These are phyloP conservation scores for Alternaria brassicicola DNA, from an alignment of 2,329 filamentous ascomycete genomes.

Conservation along the genomic window DNA sequence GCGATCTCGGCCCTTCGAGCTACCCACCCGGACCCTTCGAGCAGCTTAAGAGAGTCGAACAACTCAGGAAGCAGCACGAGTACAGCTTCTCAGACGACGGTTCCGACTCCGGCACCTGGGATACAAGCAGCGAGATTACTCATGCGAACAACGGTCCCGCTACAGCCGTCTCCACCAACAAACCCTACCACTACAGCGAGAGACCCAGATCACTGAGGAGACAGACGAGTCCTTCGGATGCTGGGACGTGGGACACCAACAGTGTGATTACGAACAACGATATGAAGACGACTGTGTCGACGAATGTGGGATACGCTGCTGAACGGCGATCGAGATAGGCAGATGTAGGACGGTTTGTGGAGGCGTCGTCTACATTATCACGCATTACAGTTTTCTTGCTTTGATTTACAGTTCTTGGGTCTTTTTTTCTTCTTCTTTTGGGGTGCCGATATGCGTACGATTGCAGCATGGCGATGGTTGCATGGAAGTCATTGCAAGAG, in stretches of 20 bases:
- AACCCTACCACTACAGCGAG: conserved; percentile 3
- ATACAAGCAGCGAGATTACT: conserved; percentile 15
- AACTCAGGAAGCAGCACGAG: conserved; percentile 6
- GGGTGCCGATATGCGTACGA: not conserved
- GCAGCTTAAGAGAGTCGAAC: conserved; percentile 7
- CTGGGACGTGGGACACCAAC: conserved; percentile 14
- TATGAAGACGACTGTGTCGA: conserved; percentile 13
- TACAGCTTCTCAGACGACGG: conserved; percentile 11
- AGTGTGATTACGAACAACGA: conserved; percentile 16
- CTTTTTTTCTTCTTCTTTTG: not conserved
- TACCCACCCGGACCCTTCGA: conserved; percentile 11
- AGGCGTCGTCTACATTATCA: not conserved
- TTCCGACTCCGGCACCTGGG: conserved; percentile 14
- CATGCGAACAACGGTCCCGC: conserved; percentile 14
- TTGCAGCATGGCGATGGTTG: not conserved
- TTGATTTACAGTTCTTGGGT: not conserved
- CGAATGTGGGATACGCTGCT: conserved; percentile 7
- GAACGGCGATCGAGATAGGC: conserved; percentile 4
- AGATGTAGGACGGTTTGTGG: conserved; percentile 1
- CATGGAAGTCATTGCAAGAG: conserved; percentile 7
- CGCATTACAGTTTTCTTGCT: not conserved
- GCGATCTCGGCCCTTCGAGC: conserved; percentile 4
- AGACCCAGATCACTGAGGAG: conserved; percentile 6
- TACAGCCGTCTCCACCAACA: conserved; percentile 7
- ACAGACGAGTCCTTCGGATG: conserved; percentile 10